phyloP scores from a whole-genome alignment of 306 rosid genomes.

The Coriaria nepalensis region DNA sequence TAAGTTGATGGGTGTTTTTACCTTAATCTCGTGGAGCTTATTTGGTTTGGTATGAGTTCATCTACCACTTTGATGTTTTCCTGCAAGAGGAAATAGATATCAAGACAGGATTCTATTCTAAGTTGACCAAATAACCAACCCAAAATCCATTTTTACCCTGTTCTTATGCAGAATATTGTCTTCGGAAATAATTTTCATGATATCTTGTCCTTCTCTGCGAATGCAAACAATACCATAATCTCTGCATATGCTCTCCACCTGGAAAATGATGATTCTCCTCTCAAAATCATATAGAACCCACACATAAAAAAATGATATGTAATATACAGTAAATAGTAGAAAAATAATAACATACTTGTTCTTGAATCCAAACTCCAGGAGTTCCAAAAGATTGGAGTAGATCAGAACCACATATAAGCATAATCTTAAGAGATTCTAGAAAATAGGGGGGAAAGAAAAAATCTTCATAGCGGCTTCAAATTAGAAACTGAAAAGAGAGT shows the following conservation, averaged over 20 bases:
- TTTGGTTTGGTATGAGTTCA: slow-evolving; percentile 70
- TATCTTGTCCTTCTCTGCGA: slow-evolving; percentile 52
- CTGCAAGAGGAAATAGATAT: slow-evolving; percentile 21
- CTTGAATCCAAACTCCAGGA: slow-evolving; percentile 68
- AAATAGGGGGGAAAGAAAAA: slow-evolving; percentile 16
- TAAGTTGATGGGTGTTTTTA: slow-evolving; percentile 4
- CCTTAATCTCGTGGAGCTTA: slow-evolving; percentile 80
- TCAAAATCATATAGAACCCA: no score
- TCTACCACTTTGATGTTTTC: slow-evolving; percentile 58
- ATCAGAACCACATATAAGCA: slow-evolving; percentile 93
- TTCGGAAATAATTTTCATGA: slow-evolving; percentile 27
- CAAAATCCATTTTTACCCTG: slow-evolving; percentile 20
- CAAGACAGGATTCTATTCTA: background rate
- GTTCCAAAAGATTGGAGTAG: slow-evolving; percentile 60
- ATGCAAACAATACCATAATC: slow-evolving; percentile 47
- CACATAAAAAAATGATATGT: background rate
- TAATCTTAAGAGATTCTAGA: slow-evolving; percentile 65
- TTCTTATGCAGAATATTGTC: slow-evolving; percentile 26
- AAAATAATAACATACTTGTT: slow-evolving; percentile 41
- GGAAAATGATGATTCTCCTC: background rate
- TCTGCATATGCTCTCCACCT: slow-evolving; percentile 36
- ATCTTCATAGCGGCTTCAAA: background rate
- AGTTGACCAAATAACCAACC: slow-evolving; percentile 4
- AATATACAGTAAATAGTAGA: background rate
- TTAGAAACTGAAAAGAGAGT: background rate